phyloP scores from a whole-genome alignment of 2,329 filamentous ascomycete genomes.

The Daldinia sp. region DNA sequence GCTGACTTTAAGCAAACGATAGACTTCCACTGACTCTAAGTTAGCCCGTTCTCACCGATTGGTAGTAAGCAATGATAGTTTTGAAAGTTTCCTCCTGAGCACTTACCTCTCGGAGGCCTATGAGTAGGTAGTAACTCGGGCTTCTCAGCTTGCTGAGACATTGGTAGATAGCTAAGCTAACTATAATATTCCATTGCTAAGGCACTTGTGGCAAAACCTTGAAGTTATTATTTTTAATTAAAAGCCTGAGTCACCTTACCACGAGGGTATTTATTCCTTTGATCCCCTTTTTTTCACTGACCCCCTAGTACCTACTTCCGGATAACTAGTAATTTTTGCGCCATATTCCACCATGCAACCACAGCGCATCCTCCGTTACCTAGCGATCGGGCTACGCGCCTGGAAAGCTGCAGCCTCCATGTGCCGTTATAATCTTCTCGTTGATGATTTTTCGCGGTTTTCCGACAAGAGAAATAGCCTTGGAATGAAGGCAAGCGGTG shows the following conservation, averaged over 20 bases:
- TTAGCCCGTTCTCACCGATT: background rate
- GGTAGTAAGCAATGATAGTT: background rate
- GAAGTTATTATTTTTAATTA: background rate
- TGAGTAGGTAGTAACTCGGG: background rate
- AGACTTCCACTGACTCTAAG: background rate
- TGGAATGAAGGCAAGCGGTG: constrained; percentile 48
- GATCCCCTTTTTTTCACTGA: no score
- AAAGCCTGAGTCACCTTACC: background rate
- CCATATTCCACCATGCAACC: constrained; percentile 6
- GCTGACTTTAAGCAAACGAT: background rate
- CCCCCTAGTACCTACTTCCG: background rate
- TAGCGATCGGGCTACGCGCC: background rate
- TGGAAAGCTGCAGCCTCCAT: background rate
- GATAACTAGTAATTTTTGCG: background rate
- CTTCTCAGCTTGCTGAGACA: background rate
- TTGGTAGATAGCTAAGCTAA: background rate
- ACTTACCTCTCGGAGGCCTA: background rate
- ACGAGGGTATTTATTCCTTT: background rate
- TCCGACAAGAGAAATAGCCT: constrained; percentile 46
- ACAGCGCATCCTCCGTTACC: background rate
- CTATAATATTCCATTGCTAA: background rate
- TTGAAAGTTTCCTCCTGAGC: constrained; percentile 60
- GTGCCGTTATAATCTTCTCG: constrained; percentile 15
- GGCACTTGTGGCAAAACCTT: background rate
- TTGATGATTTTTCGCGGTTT: constrained; percentile 39